Evolutionary conservation across 2,329 filamentous ascomycete species (phyloP), one percentile per base, ranked within the genome.

Genomic region (Tetracladium maxilliforme): DNA sequence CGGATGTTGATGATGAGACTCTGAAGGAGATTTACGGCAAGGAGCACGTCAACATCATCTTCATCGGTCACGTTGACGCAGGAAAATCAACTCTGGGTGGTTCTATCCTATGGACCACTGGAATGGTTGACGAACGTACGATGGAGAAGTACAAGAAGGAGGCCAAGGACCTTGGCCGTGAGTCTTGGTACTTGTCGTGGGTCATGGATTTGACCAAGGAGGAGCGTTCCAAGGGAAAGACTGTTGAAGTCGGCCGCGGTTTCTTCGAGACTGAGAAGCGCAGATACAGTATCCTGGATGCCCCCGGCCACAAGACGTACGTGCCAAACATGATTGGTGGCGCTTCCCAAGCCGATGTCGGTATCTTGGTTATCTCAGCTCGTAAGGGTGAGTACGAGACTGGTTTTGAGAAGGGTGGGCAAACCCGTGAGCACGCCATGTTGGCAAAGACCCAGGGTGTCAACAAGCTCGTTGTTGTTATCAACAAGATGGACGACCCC

Each of bases 131-230:
- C 45, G 84, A 98, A 55, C 73, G 90, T 48, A 98, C 90, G 18
- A 71, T 98, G 64, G 90, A 98, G 27, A 98, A 98, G 57, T 93
- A 93, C 64, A 93, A 87, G 68, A 73, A 71, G 40, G 92, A 98
- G 44, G 87, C 90, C 25, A 95, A 93, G 62, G 90, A 95, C 8
- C 67, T 90, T 36, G 90, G 90, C 26, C 80, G 86, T 59, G 90
- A 95, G 58, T 92, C 87, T 4, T 98, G 90, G 90, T 98, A 95
- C 51, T 67, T 98, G 13, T 98, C 90, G 21, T 98, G 92, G 90
- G 92, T 86, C 33, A 69, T 98, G 41, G 90, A 98, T 65, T 52
- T 95, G 51, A 98, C 84, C 39, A 93, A 87, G 54, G 92, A 98
- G 52, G 90, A 98, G 51, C 72, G 92, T 45, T 63, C 81, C 26